Evolutionary conservation across 2,329 filamentous ascomycete genomes (phyloP), one percentile per base, ranked within the genome.

Genomic region (Clarireedia hainanense): DNA sequence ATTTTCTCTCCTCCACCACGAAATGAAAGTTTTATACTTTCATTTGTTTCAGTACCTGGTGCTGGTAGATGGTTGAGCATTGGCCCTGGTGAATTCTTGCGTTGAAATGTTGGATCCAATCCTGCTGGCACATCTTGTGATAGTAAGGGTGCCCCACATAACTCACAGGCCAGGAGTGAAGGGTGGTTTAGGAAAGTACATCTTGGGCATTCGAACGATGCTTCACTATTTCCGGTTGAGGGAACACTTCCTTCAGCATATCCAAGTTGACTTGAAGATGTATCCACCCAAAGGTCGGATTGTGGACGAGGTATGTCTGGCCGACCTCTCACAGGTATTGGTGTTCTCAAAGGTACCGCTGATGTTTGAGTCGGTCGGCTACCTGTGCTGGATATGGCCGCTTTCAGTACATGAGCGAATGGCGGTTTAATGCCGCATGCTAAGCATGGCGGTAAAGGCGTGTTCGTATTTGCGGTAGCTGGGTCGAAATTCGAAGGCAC

Each of bases 151-250:
- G 86, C 89, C 12, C 89, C 89, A 66, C 94, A 99, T 52, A 99
- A 91, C 71, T 99, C 94, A 67, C 94, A 99, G 5, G 85, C 82
- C 12, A 84, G 73, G 12, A 99, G 74, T 3, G 89, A 96, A 1
- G 91, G 89, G 67, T 97, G 90, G 64, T 99, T 99, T 40, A 86
- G 78, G 66, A 97, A 97, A 1, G 94, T 99, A 68, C 94, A 99
- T 59, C 94, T 79, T 6, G 90, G 89, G 66, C 94, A 99, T 53
- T 81, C 75, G 58, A 84, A 80, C 1, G 74, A 74, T 2, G 75
- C 70, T 52, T 72, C 63, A 23, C 65, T 65, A 61, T 71, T 68
- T 3, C 40, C 27, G 20, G 17, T 48, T 9, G 58, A 48, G 23
- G 42, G 46, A 14, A 45, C 45, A 15, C n/a, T 20, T 30, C 30